Base-by-base conservation (phyloP, 1,284 basidiomycete species). In the Xerocomus minutiporus region DNA sequence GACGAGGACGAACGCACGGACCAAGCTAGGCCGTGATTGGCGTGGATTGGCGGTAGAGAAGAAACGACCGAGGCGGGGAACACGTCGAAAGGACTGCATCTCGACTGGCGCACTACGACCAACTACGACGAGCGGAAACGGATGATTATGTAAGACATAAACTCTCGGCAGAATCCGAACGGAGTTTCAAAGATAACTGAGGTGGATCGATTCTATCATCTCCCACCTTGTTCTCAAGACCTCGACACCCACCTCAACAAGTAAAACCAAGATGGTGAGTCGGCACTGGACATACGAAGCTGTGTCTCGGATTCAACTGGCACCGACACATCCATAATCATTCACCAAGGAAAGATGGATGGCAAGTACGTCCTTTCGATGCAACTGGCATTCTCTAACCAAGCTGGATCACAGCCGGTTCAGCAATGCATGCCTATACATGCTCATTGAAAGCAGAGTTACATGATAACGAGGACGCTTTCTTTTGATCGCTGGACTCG, bases 401-500 rank as follows among this genome's bases (percentile, higher is more conserved):
- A 23, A n/a, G 11, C 31, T 12, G 26, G 43, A 31, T 25, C 41
- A 23, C 39, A 69, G 62, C 55, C 43, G 49, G 66, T 64, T 55
- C 65, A 69, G 67, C 57, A 56, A 42, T 31, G 42, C 42, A 48
- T 47, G 43, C 41, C 31, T 35, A 32, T 51, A 41, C 20, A 13
- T 38, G 54, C 36, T 39, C 41, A 44, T 28, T 2, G 48, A 50
- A 55, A 66, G 65, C 62, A 47, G 65, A 67, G 61, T 60, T 52
- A 57, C 41, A 45, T 28, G n/a, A 28, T 48, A 42, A 48, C 52
- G 38, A 63, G 13, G 65, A 69, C 38, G 59, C 57, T 64, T 57
- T 55, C 41, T 15, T 35, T 26, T 42, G 36, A 35, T 53, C 66
- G 67, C 69, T 71, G 70, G 67, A 63, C 65, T 59, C 59, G 52